Evolutionary conservation across 2,329 filamentous ascomycete genomes (phyloP).

Genomic region (Fusarium euwallaceae): DNA sequence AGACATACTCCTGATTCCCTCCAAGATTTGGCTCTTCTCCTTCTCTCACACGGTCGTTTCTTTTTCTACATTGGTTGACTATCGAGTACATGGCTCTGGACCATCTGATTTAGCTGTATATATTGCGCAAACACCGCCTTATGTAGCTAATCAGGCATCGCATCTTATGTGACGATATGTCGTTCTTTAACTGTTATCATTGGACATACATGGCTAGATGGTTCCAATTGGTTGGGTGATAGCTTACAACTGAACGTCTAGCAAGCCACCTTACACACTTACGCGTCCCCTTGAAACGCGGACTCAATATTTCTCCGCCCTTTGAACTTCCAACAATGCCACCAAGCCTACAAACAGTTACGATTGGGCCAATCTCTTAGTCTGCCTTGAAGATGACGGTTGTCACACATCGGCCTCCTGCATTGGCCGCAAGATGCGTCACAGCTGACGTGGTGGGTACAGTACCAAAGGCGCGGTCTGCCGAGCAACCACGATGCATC

Average conservation of each 20-base stretch:
- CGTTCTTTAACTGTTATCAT: not conserved
- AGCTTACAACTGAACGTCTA: not conserved
- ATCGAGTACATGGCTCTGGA: too few relatives aligned
- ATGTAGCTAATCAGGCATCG: not conserved
- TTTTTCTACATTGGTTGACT: not conserved
- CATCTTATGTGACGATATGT: not conserved
- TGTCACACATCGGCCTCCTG: not conserved
- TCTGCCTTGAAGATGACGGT: not conserved
- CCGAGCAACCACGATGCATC: not conserved
- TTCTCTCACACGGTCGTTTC: not conserved
- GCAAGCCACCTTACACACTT: not conserved
- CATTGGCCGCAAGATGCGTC: not conserved
- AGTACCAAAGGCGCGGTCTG: not conserved
- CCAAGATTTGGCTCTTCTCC: not conserved
- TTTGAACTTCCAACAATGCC: not conserved
- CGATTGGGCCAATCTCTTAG: not conserved
- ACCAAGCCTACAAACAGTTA: not conserved
- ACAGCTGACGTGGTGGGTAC: not conserved
- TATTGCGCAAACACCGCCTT: not conserved
- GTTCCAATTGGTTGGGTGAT: not conserved
- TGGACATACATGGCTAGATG: not conserved
- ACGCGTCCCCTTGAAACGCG: not conserved
- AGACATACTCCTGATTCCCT: not conserved
- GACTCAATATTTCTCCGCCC: not conserved
- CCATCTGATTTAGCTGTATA: too few relatives aligned